Evolutionary conservation across 192 early-diverging fungal genomes (phyloP), one percentile per base, ranked within the genome.

Genomic region (Coemansia sp.): DNA sequence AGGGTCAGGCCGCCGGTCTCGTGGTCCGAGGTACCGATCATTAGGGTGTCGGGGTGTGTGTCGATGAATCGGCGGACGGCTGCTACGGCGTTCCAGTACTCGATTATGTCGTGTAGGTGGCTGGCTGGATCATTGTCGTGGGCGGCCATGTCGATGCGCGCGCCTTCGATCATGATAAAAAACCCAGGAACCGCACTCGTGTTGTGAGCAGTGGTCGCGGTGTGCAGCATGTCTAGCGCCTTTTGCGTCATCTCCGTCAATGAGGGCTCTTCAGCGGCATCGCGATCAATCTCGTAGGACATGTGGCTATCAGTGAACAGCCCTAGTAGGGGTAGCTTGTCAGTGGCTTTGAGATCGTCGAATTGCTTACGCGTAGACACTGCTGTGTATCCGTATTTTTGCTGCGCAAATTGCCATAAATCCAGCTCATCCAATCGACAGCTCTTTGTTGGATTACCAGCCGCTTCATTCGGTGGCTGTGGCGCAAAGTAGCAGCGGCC

Each of bases 121-220:
- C 81, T 62, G 33, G 85, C 87, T 0, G 86, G 78, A 45, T 88
- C 87, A 62, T 88, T 88, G 21, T 80, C 83, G 41, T 87, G 86
- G 0, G 70, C 85, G 2, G 85, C 85, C 77, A 83, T 81, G 53
- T 86, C 86, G 42, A 88, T 88, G 3, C 86, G 76, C 43, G 84
- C 83, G 3, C 86, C 85, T 71, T 88, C 86, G 57, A 88, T 77
- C 86, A 88, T 85, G 3, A 88, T 6, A 20, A 88, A 85, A 65
- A 88, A 88, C 0, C 85, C 86, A 3, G 62, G 65, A 25, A 21
- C 14, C 16, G 63, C 7, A 2, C 26, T 16, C 6, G 28, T 55
- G 4, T 26, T 26, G 33, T 33, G 52, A 26, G 52, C 9, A 1
- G 33, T 12, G 6, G 12, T 34, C 2, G 73, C 60, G 14, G 35